Evolutionary conservation across 768 basidiomycete genomes (phyloP).

Genomic region (Steccherinum ochraceum): DNA sequence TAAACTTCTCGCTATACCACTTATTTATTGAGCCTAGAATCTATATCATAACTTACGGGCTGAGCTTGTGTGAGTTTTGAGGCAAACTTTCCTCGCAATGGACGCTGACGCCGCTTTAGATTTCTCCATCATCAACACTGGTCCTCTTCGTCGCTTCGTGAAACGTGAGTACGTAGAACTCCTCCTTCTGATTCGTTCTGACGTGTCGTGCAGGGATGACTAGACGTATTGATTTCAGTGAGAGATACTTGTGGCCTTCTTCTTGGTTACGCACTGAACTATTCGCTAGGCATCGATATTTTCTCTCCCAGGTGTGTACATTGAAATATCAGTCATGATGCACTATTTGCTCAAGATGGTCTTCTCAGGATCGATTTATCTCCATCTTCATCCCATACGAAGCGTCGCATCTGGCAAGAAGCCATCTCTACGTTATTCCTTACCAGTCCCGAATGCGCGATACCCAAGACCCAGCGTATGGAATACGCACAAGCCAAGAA

Average conservation of each 20-base stretch:
- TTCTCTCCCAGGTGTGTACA: slow-evolving; percentile 72
- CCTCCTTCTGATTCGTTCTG: background rate
- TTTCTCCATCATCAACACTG: slow-evolving; percentile 54
- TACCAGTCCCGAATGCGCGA: slow-evolving; percentile 49
- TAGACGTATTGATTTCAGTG: slow-evolving; percentile 71
- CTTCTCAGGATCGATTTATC: slow-evolving; percentile 60
- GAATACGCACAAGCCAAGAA: slow-evolving; percentile 51
- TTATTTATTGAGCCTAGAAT: slow-evolving; percentile 24
- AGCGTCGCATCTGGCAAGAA: slow-evolving; percentile 77
- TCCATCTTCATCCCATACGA: slow-evolving; percentile 49
- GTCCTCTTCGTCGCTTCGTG: slow-evolving; percentile 44
- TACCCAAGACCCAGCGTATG: slow-evolving; percentile 54
- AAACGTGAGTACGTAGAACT: slow-evolving; percentile 43
- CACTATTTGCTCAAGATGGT: no score
- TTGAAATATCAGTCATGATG: no score
- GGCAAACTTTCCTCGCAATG: background rate
- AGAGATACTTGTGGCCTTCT: slow-evolving; percentile 18
- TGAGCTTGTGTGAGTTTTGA: slow-evolving; percentile 50
- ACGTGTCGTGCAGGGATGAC: slow-evolving; percentile 47
- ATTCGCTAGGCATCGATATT: slow-evolving; percentile 59
- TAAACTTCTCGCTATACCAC: background rate
- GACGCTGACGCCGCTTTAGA: slow-evolving; percentile 38
- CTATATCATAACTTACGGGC: slow-evolving; percentile 57
- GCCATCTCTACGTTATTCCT: slow-evolving; percentile 61
- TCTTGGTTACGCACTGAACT: background rate